Percentiles rank a stretch among this genome's conserved stretches.
Evolutionary conservation across 208 protist genomes (phyloP).

Genomic region (Sergeia podlipaevii): DNA sequence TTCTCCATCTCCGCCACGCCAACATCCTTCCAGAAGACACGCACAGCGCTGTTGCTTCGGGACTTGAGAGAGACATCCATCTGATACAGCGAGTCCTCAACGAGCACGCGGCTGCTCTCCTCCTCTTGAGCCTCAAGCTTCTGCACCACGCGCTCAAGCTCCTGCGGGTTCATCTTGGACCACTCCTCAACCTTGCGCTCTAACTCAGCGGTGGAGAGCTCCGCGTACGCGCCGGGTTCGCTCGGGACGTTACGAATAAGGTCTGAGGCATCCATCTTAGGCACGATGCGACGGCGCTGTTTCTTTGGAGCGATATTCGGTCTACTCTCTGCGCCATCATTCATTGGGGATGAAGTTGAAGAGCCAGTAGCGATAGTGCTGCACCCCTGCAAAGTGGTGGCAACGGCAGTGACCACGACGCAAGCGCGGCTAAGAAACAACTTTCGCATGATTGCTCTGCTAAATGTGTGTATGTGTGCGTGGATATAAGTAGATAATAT

Average conservation of each 20-base stretch:
- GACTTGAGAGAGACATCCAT: constrained; percentile 87
- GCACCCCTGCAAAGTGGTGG: too few species aligned
- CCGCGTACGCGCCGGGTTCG: constrained; percentile 76
- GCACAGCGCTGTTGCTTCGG: constrained; percentile 49
- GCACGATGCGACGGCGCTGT: constrained; percentile 44
- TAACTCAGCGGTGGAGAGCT: constrained; percentile 81
- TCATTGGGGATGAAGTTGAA: neutral
- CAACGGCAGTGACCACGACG: too few species aligned
- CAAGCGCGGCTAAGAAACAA: too few species aligned
- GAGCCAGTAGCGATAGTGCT: too few species aligned
- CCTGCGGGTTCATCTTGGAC: constrained; percentile 54
- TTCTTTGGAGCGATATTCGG: constrained; percentile 65
- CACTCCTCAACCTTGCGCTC: constrained; percentile 82
- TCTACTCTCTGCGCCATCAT: neutral
- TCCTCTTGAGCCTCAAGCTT: constrained; percentile 65
- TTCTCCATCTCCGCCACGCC: constrained; percentile 57
- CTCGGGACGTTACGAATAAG: constrained; percentile 59
- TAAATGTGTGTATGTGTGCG: constrained; percentile 3
- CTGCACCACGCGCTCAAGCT: constrained; percentile 62
- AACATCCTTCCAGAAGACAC: constrained; percentile 89
- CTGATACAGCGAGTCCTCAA: constrained; percentile 86
- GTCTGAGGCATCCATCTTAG: constrained; percentile 48
- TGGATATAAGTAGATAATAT: neutral
- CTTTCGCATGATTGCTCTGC: constrained; percentile 4
- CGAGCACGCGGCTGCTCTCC: constrained; percentile 68